These are phyloP conservation scores for Trametes gibbosa DNA, from an alignment of 768 basidiomycete species.

Conservation along the genomic window DNA sequence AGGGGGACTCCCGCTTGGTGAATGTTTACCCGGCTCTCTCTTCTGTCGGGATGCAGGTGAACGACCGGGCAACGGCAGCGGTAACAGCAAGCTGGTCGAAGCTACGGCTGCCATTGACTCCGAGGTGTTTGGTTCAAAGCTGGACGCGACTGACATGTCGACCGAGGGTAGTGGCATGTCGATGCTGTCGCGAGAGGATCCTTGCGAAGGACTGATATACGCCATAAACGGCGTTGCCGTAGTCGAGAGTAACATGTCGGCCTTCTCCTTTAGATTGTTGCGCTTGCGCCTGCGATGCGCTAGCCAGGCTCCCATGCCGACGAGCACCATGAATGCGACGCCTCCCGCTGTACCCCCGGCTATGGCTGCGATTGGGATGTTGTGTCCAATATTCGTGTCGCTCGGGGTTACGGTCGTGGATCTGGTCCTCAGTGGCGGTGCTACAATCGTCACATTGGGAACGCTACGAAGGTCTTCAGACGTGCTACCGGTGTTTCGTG, in stretches of 20 bases:
- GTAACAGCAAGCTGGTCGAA: neutral
- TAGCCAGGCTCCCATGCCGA: neutral
- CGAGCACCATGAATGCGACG: neutral
- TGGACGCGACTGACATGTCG: neutral
- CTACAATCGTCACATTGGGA: slow-evolving; percentile 1
- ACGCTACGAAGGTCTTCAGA: neutral
- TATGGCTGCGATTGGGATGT: neutral
- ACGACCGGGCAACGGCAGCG: neutral
- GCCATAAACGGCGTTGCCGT: neutral
- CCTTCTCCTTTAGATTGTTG: neutral
- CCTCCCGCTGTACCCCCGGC: neutral
- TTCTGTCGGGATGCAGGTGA: no score
- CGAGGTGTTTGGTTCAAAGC: no score
- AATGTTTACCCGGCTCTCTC: no score
- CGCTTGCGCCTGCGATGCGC: neutral
- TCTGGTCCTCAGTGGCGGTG: no score
- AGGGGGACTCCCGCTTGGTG: no score
- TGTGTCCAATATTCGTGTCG: neutral
- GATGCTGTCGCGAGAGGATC: no score
- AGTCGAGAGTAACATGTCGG: neutral
- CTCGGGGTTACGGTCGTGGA: neutral
- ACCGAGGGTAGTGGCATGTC: no score
- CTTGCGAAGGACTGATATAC: no score
- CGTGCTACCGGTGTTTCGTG: neutral
- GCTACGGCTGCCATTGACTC: neutral